phyloP scores from a whole-genome alignment of 345 rosid genomes.

The Capsella bursapastoris region DNA sequence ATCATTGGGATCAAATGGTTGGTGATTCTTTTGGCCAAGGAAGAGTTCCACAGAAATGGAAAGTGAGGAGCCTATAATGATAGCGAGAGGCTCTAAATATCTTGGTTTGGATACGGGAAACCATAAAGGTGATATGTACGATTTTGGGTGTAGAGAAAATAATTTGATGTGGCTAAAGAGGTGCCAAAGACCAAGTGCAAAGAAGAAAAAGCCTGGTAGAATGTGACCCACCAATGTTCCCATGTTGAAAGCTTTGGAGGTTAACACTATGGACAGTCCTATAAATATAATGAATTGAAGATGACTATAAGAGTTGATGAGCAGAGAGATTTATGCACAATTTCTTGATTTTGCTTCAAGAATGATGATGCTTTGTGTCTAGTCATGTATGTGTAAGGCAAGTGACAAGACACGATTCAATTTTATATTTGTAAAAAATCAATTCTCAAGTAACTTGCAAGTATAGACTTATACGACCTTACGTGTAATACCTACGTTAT shows the following conservation, averaged over 20 bases:
- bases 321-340: constrained; percentile 6
- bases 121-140: constrained; percentile 66
- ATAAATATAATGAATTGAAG: constrained; percentile 3
- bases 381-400: constrained; percentile 31
- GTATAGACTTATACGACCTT: constrained; percentile 21
- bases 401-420: constrained; percentile 38
- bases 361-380: constrained; percentile 39
- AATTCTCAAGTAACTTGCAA: constrained; percentile 42
- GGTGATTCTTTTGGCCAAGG: constrained; percentile 72
- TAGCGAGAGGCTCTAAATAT: constrained; percentile 63
- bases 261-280: constrained; percentile 8
- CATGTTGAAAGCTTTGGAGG: constrained; percentile 48
- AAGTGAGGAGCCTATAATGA: constrained; percentile 62
- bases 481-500: constrained; percentile 32
- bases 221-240: constrained; percentile 84
- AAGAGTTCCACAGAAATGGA: constrained; percentile 84
- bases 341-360: constrained; percentile 45
- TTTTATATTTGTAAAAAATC: constrained; percentile 19
- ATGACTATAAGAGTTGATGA: constrained; percentile 27
- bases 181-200: constrained; percentile 78
- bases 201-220: constrained; percentile 69
- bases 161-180: constrained; percentile 72
- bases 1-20: constrained; percentile 68
- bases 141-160: constrained; percentile 54
- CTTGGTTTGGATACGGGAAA: constrained; percentile 58